These are phyloP conservation scores for Lithohypha guttulata DNA, from an alignment of 2,329 filamentous ascomycete species.

Conservation along the genomic window DNA sequence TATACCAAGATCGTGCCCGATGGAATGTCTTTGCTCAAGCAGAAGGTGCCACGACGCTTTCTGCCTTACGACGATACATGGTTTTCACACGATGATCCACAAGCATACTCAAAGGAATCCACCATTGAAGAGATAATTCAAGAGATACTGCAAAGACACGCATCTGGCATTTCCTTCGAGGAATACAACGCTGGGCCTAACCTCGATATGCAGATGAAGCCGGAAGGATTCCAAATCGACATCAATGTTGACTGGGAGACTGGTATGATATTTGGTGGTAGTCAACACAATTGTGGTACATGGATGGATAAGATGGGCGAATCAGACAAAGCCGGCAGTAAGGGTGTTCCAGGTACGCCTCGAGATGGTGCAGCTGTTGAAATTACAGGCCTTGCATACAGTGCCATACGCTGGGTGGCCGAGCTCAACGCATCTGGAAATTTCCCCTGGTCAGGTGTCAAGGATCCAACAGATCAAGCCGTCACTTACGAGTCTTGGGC, in stretches of 20 bases:
- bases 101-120: slow-evolving; percentile 76
- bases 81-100: slow-evolving; percentile 69
- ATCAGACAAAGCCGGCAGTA: slow-evolving; percentile 77
- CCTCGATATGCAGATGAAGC: slow-evolving; percentile 86
- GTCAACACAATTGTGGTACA: slow-evolving; percentile 88
- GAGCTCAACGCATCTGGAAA: slow-evolving; percentile 55
- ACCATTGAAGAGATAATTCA: slow-evolving; percentile 84
- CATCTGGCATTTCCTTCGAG: slow-evolving; percentile 77
- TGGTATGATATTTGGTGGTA: slow-evolving; percentile 88
- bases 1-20: slow-evolving; percentile 73
- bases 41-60: slow-evolving; percentile 73
- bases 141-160: slow-evolving; percentile 85
- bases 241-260: slow-evolving; percentile 84
- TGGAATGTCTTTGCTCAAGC: slow-evolving; percentile 61
- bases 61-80: slow-evolving; percentile 92
- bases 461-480: slow-evolving; percentile 47
- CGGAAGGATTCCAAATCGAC: slow-evolving; percentile 84
- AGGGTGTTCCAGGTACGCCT: slow-evolving; percentile 90
- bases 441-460: slow-evolving; percentile 65
- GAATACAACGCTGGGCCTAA: slow-evolving; percentile 86
- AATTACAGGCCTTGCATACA: slow-evolving; percentile 89
- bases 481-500: slow-evolving; percentile 75
- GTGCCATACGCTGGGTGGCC: slow-evolving; percentile 70
- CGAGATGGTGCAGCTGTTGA: slow-evolving; percentile 91
- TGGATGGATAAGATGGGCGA: slow-evolving; percentile 99